phyloP scores from a whole-genome alignment of 2,329 filamentous ascomycete genomes.

The Claviceps lovelessii region DNA sequence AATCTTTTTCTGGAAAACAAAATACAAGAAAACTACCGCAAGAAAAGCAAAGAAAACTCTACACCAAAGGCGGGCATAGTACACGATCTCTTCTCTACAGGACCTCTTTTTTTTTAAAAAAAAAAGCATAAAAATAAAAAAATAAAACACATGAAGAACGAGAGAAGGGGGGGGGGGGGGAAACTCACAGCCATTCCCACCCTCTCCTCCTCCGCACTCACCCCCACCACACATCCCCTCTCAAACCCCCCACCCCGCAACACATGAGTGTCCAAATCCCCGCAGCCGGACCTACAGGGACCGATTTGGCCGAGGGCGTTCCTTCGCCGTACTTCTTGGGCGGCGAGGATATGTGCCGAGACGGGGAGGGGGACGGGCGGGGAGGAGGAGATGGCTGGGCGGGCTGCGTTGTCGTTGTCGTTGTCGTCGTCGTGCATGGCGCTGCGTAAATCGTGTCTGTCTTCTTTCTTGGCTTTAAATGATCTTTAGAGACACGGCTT shows the following conservation, averaged over 20 bases:
- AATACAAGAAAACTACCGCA: too few relatives aligned
- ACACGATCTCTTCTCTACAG: too few relatives aligned
- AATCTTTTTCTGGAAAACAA: too few relatives aligned
- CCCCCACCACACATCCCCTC: conserved; percentile 36
- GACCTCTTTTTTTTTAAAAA: too few relatives aligned
- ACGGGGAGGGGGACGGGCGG: conserved; percentile 24
- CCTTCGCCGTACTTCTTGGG: conserved; percentile 23
- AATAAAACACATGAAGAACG: background rate
- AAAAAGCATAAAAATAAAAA: background rate
- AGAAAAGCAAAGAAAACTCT: too few relatives aligned
- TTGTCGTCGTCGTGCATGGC: background rate
- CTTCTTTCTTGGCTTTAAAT: too few relatives aligned
- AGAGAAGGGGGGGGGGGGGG: too few relatives aligned
- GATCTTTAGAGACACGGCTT: too few relatives aligned
- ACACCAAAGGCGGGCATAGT: too few relatives aligned
- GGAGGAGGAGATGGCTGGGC: background rate
- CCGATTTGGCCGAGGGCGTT: conserved; percentile 18
- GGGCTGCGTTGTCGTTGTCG: too few relatives aligned
- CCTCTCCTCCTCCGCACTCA: conserved; percentile 38
- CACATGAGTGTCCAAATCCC: conserved; percentile 33
- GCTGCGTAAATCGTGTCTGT: background rate
- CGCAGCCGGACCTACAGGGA: conserved; percentile 27
- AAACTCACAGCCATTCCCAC: conserved; percentile 29
- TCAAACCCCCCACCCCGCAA: conserved; percentile 35
- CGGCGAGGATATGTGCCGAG: conserved; percentile 28